Base-by-base conservation (phyloP, 2,329 filamentous ascomycete genomes). In the Scedosporium aurantiacum region DNA sequence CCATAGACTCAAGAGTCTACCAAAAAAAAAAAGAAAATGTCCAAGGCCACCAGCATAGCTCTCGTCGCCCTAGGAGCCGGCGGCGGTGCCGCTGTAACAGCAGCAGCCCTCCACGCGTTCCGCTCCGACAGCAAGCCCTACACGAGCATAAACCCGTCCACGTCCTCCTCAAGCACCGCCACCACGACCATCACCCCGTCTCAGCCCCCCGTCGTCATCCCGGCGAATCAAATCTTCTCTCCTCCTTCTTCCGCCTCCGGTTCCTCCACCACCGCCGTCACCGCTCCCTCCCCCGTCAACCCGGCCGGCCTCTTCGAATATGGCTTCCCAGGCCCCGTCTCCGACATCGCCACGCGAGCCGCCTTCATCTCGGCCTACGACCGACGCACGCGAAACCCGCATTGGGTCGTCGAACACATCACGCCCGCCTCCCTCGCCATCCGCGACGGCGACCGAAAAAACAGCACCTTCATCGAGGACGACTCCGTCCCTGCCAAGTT, bases 361-460 rank as follows among this genome's bases (percentile, higher is more conserved):
- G 89, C 90, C 40, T 82, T 97, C 60, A 82, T 92, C 66, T 96
- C 92, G 37, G 87, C 89, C 68, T 99, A 88, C 82, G 93, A 99
- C 76, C 90, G 94, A 28, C 87, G 90, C 64, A 88, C 86, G 52
- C 86, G 92, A 71, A 99, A 99, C 76, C 94, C 94, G 32, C 83
- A 89, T 72, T 99, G 93, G 93, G 94, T 92, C 7, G 87, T 88
- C 65, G 94, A 99, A 78, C 94, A 99, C 79, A 97, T 99, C 74
- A 99, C 94, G 0, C 86, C 91, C 1, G 83, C 85, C 41, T 97
- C 93, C 0, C 83, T 99, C 14, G 81, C 87, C 3, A 73, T 79
- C 59, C 85, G 85, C 65, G 85, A 88, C 64, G 94, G 84, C 67
- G 92, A 97, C 76, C 87, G 94, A 70, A 89, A 90, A 73, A 80